A percentile compares a stretch with the other conserved stretches of the same genome.
phyloP scores from a whole-genome alignment of 352 stramenopile species.

The Pseudoperonospora humuli region DNA sequence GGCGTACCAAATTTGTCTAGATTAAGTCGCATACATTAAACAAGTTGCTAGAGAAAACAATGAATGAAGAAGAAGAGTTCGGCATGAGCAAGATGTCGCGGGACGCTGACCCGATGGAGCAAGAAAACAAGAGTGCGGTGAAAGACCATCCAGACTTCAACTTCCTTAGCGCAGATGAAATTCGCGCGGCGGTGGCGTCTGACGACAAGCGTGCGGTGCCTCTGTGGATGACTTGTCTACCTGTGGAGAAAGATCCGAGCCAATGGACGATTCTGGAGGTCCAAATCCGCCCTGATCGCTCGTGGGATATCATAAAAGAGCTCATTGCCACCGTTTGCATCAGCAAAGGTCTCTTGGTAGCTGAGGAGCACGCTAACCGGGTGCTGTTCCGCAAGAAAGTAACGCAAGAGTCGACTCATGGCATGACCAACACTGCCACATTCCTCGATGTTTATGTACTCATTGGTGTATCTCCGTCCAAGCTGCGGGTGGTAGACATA shows the following conservation, averaged over 20 bases:
- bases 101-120: slow-evolving; percentile 61
- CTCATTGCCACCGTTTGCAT: slow-evolving; percentile 75
- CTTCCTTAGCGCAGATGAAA: slow-evolving; percentile 31
- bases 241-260: slow-evolving; percentile 51
- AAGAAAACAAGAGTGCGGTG: slow-evolving; percentile 39
- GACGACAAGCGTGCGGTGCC: slow-evolving; percentile 30
- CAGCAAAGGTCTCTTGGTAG: slow-evolving; percentile 55
- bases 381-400: slow-evolving; percentile 72
- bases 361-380: slow-evolving; percentile 41
- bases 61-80: slow-evolving; percentile 67
- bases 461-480: slow-evolving; percentile 68
- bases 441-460: slow-evolving; percentile 67
- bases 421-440: slow-evolving; percentile 56
- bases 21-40: too few species aligned
- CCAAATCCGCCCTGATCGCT: slow-evolving; percentile 56
- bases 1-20: neutral
- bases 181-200: slow-evolving; percentile 24
- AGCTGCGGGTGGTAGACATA: slow-evolving; percentile 66
- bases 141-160: slow-evolving; percentile 67
- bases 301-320: slow-evolving; percentile 74
- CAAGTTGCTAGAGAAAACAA: slow-evolving; percentile 2
- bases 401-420: slow-evolving; percentile 44
- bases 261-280: slow-evolving; percentile 68
- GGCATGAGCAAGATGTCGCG: slow-evolving; percentile 51
- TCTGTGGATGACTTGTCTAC: slow-evolving; percentile 48